Conservation (phyloP, 768 basidiomycete genomes). For the Termitomyces sp. region DNA sequence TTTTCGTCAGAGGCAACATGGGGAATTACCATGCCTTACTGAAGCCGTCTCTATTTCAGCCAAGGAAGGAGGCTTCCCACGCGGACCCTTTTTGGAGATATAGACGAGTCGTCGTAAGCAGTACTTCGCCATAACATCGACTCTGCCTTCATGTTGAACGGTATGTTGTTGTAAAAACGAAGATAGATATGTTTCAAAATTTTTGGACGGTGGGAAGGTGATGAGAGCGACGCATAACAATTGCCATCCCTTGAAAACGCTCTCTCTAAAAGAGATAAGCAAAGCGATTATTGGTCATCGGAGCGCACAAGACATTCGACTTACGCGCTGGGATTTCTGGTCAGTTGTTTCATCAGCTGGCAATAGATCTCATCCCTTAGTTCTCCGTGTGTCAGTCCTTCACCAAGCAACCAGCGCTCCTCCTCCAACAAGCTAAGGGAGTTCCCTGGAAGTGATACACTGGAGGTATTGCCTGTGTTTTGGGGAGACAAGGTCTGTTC, state of each 20-base stretch:
- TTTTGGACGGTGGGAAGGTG: conserved; percentile 90
- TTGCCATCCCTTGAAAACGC: conserved; percentile 90
- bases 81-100: conserved; percentile 79
- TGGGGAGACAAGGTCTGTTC: conserved; percentile 40
- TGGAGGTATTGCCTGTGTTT: conserved; percentile 40
- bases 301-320: conserved; percentile 22
- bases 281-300: conserved; percentile 1
- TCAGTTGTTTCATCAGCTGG: conserved; percentile 89
- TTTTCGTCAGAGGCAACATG: conserved; percentile 8
- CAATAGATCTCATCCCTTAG: conserved; percentile 92
- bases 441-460: conserved; percentile 36
- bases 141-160: conserved; percentile 62
- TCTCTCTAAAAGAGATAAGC: conserved; percentile 43
- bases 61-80: conserved; percentile 76
- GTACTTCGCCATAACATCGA: conserved; percentile 89
- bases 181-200: conserved; percentile 81
- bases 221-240: conserved; percentile 85
- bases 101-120: conserved; percentile 73
- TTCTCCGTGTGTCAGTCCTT: conserved; percentile 77
- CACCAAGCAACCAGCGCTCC: conserved; percentile 79
- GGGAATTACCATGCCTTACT: conserved; percentile 32
- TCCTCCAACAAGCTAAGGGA: conserved; percentile 62
- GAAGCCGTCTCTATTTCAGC: conserved; percentile 92
- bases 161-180: conserved; percentile 74
- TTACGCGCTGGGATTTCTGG: conserved; percentile 72